Evolutionary conservation across 2,329 filamentous ascomycete species (phyloP), one percentile per base, ranked within the genome.

Genomic region (Epichloe hybrida): DNA sequence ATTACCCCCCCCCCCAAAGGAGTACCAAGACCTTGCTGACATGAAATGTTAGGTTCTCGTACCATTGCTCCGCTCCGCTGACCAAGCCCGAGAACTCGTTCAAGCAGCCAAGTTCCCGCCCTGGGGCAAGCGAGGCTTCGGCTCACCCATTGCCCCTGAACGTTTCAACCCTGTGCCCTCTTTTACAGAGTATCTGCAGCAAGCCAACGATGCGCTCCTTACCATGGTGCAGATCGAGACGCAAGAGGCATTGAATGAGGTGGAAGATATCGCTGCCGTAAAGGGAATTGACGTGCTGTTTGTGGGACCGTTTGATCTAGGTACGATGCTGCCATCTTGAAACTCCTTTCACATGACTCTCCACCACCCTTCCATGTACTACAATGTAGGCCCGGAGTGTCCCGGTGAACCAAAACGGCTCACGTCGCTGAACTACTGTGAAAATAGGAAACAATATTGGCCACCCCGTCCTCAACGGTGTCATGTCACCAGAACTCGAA

Each of bases 181-280:
- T 5, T 69, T 71, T 20, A 70, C 69, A 3, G 69, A 75, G 49
- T 77, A 77, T 53, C 68, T 76, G 56, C 66, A 71, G 53, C 66
- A 71, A 40, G 74, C 74, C 43, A 76, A 77, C 53, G 66, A 74
- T 49, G 57, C 64, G 34, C 69, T 84, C 21, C 61, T 84, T 52
- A 82, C 77, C 15, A 81, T 83, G 66, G 78, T 84, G 11, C 81
- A 84, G 62, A 84, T 85, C 49, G 81, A 85, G 66, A 84, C 81
- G 0, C 68, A 70, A 53, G 80, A 83, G 61, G 80, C 80, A 0
- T 66, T 84, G 13, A 74, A 79, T 1, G 65, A 66, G 12, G 73
- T 84, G 1, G 79, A 83, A 36, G 76, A 75, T 46, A 84, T 85
- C 61, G 79, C 79, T 41, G 70, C 74, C 20, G 69, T 81, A 21